Evolutionary conservation across 495 filamentous ascomycete species (phyloP).

Genomic region (Diplogelasinospora grovesii): DNA sequence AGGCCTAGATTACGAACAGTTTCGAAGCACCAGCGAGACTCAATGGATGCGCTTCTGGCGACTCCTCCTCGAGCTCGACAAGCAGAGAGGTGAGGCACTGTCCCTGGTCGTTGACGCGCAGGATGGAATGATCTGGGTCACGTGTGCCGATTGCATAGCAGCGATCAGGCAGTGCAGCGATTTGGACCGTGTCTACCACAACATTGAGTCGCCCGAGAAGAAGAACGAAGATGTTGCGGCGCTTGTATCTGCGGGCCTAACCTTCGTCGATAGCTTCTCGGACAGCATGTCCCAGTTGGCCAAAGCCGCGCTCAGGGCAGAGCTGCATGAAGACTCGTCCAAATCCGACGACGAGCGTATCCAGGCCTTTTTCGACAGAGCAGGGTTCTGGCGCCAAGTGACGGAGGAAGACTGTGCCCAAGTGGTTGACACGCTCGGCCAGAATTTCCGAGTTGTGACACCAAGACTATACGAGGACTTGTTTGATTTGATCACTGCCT

Average conservation of each 20-base stretch:
- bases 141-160: conserved; percentile 71
- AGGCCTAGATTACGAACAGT: conserved; percentile 66
- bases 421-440: conserved; percentile 49
- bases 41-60: conserved; percentile 91
- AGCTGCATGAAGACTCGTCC: conserved; percentile 63
- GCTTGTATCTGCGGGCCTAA: conserved; percentile 53
- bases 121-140: conserved; percentile 69
- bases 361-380: conserved; percentile 62
- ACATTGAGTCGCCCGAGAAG: conserved; percentile 32
- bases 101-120: conserved; percentile 66
- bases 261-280: conserved; percentile 55
- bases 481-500: conserved; percentile 32
- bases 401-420: conserved; percentile 60
- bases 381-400: conserved; percentile 64
- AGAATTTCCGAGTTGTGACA: conserved; percentile 46
- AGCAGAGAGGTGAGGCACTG: conserved; percentile 69
- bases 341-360: conserved; percentile 62
- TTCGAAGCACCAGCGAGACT: conserved; percentile 59
- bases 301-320: conserved; percentile 52
- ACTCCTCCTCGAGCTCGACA: conserved; percentile 77
- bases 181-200: conserved; percentile 63
- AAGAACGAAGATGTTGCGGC: conserved; percentile 31
- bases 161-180: conserved; percentile 72
- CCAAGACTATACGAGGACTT: conserved; percentile 47
- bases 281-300: conserved; percentile 55